Percentiles rank a stretch among this genome's conserved stretches.
These are phyloP conservation scores for Carnegiea gigantea DNA, from an alignment of 179 eudicot genomes.

Conservation along the genomic window DNA sequence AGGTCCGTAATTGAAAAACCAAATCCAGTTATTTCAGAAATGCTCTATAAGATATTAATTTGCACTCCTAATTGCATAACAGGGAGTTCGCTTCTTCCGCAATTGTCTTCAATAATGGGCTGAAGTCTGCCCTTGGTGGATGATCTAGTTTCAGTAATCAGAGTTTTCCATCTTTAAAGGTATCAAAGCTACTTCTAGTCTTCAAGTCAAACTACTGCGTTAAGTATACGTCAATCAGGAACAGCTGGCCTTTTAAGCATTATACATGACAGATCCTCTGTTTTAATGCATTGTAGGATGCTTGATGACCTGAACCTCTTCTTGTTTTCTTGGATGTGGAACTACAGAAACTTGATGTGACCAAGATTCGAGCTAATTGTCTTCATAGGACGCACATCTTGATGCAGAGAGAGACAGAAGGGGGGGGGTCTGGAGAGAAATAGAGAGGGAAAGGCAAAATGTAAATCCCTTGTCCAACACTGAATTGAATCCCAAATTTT, in stretches of 20 bases:
- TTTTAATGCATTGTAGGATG: too few relatives aligned
- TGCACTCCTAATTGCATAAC: constrained; percentile 18
- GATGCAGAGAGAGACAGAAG: background rate
- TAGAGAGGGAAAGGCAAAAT: background rate
- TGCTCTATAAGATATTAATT: constrained; percentile 1
- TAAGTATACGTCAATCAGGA: too few relatives aligned
- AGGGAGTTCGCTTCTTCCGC: constrained; percentile 89
- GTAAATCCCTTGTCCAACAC: constrained; percentile 6
- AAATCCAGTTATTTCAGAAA: background rate
- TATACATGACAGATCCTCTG: background rate
- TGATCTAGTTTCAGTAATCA: background rate
- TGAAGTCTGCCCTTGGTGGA: background rate
- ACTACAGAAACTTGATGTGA: background rate
- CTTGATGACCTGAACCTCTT: background rate
- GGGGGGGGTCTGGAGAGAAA: background rate
- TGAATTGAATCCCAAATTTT: background rate
- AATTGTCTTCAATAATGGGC: constrained; percentile 63
- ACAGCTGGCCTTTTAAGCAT: too few relatives aligned
- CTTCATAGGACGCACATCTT: background rate
- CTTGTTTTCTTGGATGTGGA: background rate
- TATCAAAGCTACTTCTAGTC: background rate
- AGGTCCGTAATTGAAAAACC: constrained; percentile 39
- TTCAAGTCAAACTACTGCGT: background rate
- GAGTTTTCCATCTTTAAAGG: background rate
- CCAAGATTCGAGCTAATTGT: background rate